Evolutionary conservation across 2,329 filamentous ascomycete species (phyloP).

Genomic region (Didymella keratinophila): DNA sequence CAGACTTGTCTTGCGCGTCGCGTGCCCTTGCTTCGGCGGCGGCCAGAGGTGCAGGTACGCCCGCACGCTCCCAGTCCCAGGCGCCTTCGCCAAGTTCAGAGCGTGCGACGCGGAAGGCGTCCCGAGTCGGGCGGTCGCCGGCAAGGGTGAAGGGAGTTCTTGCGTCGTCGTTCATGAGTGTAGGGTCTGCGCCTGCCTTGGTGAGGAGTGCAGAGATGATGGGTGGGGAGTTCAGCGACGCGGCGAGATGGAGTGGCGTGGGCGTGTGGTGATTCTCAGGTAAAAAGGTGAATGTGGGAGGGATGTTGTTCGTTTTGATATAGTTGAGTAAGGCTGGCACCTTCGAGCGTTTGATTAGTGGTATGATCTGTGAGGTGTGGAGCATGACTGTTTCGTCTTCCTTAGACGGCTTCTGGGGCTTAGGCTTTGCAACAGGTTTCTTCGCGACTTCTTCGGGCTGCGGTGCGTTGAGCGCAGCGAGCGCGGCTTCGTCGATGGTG

Average conservation of each 20-base stretch:
- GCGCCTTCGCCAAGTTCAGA: conserved; percentile 77
- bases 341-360: conserved; percentile 87
- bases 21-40: conserved; percentile 75
- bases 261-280: conserved; percentile 79
- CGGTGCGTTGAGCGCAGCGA: conserved; percentile 58
- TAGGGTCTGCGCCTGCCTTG: conserved; percentile 79
- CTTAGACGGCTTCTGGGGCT: conserved; percentile 72
- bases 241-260: conserved; percentile 84
- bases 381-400: conserved; percentile 83
- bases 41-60: conserved; percentile 74
- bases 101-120: conserved; percentile 90
- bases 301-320: conserved; percentile 75
- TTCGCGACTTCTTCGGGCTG: conserved; percentile 53
- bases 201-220: conserved; percentile 79
- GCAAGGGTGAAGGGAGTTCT: conserved; percentile 87
- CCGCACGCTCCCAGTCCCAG: conserved; percentile 81
- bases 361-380: conserved; percentile 88
- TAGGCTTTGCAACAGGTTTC: conserved; percentile 51
- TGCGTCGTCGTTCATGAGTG: conserved; percentile 68
- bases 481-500: conserved; percentile 73
- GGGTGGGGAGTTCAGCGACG: conserved; percentile 78
- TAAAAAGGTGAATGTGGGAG: conserved; percentile 76
- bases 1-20: conserved; percentile 72
- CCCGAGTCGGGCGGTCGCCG: conserved; percentile 83
- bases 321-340: conserved; percentile 87